Conservation (phyloP, 2,329 filamentous ascomycete species). For the Bipolaris bicolor region DNA sequence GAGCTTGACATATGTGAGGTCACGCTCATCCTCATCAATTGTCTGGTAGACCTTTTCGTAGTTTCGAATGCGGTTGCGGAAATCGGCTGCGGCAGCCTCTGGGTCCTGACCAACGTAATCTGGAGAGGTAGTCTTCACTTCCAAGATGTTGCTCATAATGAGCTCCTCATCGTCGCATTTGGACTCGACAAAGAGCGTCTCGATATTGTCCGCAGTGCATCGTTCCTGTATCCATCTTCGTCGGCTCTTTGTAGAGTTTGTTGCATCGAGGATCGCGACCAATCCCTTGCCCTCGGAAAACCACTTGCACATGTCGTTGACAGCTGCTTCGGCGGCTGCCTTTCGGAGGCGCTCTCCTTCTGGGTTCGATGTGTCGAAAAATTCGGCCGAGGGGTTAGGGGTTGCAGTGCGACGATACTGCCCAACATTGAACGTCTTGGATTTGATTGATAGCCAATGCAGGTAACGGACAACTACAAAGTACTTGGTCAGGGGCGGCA, state of each 20-base stretch:
- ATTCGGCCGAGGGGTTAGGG: slow-evolving; percentile 88
- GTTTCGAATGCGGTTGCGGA: slow-evolving; percentile 91
- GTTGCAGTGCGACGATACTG: slow-evolving; percentile 90
- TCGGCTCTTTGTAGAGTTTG: slow-evolving; percentile 90
- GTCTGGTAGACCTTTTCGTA: slow-evolving; percentile 98
- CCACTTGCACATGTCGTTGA: slow-evolving; percentile 94
- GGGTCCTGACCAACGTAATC: slow-evolving; percentile 96
- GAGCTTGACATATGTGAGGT: slow-evolving; percentile 94
- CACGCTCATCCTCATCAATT: slow-evolving; percentile 84
- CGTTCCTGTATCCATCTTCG: slow-evolving; percentile 89
- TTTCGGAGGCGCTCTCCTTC: slow-evolving; percentile 89
- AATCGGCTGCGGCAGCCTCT: slow-evolving; percentile 87
- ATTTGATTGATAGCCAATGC: slow-evolving; percentile 92
- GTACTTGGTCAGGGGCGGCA: slow-evolving; percentile 17
- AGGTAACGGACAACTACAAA: slow-evolving; percentile 72
- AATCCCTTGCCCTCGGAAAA: slow-evolving; percentile 77
- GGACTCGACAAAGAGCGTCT: slow-evolving; percentile 94
- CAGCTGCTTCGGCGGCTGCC: slow-evolving; percentile 88
- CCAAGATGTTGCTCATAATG: slow-evolving; percentile 97
- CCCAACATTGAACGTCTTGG: slow-evolving; percentile 96
- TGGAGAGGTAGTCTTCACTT: slow-evolving; percentile 95
- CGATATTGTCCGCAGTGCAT: slow-evolving; percentile 76
- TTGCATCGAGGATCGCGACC: slow-evolving; percentile 94
- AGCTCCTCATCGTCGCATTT: slow-evolving; percentile 95
- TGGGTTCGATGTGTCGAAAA: slow-evolving; percentile 89